Percentiles rank a stretch among this genome's conserved stretches.
phyloP scores from a whole-genome alignment of 352 stramenopile species.

The Phytophthora uliginosa region DNA sequence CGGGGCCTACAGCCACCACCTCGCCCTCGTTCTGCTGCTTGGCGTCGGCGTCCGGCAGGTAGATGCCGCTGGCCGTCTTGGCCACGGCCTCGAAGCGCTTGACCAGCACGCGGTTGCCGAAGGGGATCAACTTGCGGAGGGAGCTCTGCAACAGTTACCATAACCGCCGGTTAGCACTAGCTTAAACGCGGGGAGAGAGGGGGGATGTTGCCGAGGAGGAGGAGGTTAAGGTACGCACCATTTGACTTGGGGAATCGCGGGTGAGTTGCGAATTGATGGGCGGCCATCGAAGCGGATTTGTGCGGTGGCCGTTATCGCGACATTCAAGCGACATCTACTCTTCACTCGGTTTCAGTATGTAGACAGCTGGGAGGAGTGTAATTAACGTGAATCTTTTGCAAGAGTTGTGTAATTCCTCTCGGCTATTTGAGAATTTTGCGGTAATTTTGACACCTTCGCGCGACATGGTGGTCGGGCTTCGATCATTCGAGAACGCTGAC shows the following conservation, averaged over 20 bases:
- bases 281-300: slow-evolving; percentile 2
- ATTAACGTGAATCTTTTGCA: slow-evolving; percentile 3
- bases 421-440: not conserved
- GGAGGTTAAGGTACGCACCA: slow-evolving; percentile 27
- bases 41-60: slow-evolving; percentile 93
- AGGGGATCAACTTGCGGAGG: slow-evolving; percentile 92
- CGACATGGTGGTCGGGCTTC: not conserved
- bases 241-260: slow-evolving; percentile 29
- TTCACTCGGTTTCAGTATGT: not conserved
- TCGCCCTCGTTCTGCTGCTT: slow-evolving; percentile 96
- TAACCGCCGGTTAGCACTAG: not conserved
- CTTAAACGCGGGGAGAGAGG: not conserved
- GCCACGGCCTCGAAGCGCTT: slow-evolving; percentile 93
- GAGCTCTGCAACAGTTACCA: slow-evolving; percentile 44
- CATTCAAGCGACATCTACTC: slow-evolving; percentile 20
- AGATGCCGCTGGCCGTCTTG: slow-evolving; percentile 95
- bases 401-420: not conserved
- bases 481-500: slow-evolving; percentile 10
- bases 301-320: slow-evolving; percentile 14
- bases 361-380: not conserved
- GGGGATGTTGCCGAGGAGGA: not conserved
- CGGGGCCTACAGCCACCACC: slow-evolving; percentile 95
- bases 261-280: slow-evolving; percentile 40
- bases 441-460: not conserved
- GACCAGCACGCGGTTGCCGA: slow-evolving; percentile 97